Evolutionary conservation across 2,329 filamentous ascomycete genomes (phyloP).

Genomic region (Samsoniella hepiali): DNA sequence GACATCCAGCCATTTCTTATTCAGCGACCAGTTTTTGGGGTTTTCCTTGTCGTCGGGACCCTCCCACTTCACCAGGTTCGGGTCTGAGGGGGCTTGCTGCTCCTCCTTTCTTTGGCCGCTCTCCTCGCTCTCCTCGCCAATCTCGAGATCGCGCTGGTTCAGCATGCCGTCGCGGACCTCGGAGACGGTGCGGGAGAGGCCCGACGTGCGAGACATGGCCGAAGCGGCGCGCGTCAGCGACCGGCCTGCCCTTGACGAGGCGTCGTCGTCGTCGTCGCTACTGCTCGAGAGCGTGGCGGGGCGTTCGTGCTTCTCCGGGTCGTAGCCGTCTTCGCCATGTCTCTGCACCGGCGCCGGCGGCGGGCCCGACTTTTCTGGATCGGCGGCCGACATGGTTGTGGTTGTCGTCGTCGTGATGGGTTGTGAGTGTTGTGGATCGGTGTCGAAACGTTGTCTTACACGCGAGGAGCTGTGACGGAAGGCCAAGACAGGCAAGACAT

Average conservation of each 20-base stretch:
- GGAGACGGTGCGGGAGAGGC: constrained; percentile 34
- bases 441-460: background rate
- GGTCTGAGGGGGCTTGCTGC: constrained; percentile 25
- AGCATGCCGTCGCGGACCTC: constrained; percentile 40
- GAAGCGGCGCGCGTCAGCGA: constrained; percentile 9
- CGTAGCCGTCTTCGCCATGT: background rate
- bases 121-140: constrained; percentile 26
- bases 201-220: constrained; percentile 4
- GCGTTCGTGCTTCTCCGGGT: constrained; percentile 14
- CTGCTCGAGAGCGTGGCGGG: background rate
- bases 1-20: constrained; percentile 56
- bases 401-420: too few species aligned
- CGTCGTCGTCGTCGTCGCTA: background rate
- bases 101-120: constrained; percentile 25
- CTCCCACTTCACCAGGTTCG: constrained; percentile 47
- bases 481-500: background rate
- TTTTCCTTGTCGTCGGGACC: constrained; percentile 50
- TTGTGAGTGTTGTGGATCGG: background rate
- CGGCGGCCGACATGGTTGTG: background rate
- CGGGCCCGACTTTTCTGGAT: background rate
- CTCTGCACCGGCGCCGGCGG: too few species aligned
- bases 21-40: constrained; percentile 53
- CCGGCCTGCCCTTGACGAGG: background rate
- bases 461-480: background rate
- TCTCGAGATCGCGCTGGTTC: constrained; percentile 37